phyloP scores from a whole-genome alignment of 192 early-diverging fungal genomes.

The Coemansia asiatica region DNA sequence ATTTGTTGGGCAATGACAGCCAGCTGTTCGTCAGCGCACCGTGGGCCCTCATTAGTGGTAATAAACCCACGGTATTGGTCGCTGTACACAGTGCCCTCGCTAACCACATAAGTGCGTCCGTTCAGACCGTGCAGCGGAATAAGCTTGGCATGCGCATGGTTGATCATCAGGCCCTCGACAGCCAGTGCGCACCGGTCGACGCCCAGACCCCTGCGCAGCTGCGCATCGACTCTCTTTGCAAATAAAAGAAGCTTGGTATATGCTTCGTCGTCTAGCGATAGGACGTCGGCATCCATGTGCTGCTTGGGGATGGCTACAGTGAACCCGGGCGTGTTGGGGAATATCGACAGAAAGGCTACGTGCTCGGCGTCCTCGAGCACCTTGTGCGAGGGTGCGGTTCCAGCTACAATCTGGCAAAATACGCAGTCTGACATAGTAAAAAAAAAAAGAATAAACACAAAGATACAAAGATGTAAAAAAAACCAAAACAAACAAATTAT shows the following conservation, averaged over 20 bases:
- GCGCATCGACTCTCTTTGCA: slow-evolving; percentile 22
- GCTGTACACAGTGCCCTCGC: slow-evolving; percentile 12
- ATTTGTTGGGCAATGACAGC: slow-evolving; percentile 7
- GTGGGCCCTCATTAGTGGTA: slow-evolving; percentile 23
- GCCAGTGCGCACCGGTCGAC: slow-evolving; percentile 31
- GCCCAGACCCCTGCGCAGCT: slow-evolving; percentile 19
- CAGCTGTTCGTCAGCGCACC: slow-evolving; percentile 11
- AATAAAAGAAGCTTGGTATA: slow-evolving; percentile 27
- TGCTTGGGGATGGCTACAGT: slow-evolving; percentile 26
- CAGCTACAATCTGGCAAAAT: slow-evolving; percentile 26
- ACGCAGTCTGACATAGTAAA: slow-evolving; percentile 5
- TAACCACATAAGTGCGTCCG: slow-evolving; percentile 9
- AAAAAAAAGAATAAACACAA: not conserved
- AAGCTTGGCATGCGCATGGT: slow-evolving; percentile 32
- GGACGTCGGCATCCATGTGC: slow-evolving; percentile 22
- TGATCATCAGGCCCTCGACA: slow-evolving; percentile 29
- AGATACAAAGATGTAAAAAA: not conserved
- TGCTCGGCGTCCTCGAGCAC: slow-evolving; percentile 26
- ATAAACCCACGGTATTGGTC: slow-evolving; percentile 24
- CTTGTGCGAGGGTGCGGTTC: slow-evolving; percentile 15
- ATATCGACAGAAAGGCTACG: slow-evolving; percentile 26
- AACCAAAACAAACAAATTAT: not conserved
- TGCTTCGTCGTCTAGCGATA: slow-evolving; percentile 17
- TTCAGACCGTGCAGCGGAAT: slow-evolving; percentile 24
- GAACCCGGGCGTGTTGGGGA: slow-evolving; percentile 31